Evolutionary conservation across 371 early-diverging fungal species (phyloP).

Genomic region (Actinomucor elegans): DNA sequence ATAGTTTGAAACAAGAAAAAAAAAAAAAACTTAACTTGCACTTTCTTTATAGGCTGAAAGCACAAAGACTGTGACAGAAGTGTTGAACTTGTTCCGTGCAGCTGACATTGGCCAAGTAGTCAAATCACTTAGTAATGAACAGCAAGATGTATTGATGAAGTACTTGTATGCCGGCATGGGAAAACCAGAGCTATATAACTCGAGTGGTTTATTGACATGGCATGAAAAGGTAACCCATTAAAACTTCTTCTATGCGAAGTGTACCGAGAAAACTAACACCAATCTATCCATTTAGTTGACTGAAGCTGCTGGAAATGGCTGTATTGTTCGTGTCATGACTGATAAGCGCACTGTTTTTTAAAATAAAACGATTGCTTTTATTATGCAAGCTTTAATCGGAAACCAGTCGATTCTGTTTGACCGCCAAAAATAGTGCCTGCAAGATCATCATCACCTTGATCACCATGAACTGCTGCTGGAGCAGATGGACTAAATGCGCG

Average conservation of each 20-base stretch:
- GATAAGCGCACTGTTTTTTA: slow-evolving; percentile 76
- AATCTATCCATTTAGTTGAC: slow-evolving; percentile 53
- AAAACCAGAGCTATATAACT: slow-evolving; percentile 81
- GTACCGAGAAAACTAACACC: not conserved
- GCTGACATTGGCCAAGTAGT: slow-evolving; percentile 69
- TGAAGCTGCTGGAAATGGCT: slow-evolving; percentile 83
- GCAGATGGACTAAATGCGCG: slow-evolving; percentile 63
- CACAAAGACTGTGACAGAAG: slow-evolving; percentile 79
- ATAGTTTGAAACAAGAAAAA: not conserved
- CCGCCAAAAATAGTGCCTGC: slow-evolving; percentile 55
- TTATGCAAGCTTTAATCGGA: slow-evolving; percentile 50
- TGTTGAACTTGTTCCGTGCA: slow-evolving; percentile 67
- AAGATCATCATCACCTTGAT: slow-evolving; percentile 39
- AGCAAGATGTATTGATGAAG: slow-evolving; percentile 84
- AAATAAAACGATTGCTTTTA: slow-evolving; percentile 1
- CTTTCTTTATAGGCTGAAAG: slow-evolving; percentile 54
- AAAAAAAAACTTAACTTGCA: not conserved
- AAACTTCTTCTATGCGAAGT: not conserved
- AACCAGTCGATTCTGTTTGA: slow-evolving; percentile 59
- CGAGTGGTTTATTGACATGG: slow-evolving; percentile 82
- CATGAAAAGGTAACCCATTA: slow-evolving; percentile 79
- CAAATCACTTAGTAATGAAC: slow-evolving; percentile 56
- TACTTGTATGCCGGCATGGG: slow-evolving; percentile 91
- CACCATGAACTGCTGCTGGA: slow-evolving; percentile 64
- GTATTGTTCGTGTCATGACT: slow-evolving; percentile 87